Evolutionary conservation across 2,329 filamentous ascomycete species (phyloP), one percentile per base, ranked within the genome.

Genomic region (Hirsutella thompsonii): DNA sequence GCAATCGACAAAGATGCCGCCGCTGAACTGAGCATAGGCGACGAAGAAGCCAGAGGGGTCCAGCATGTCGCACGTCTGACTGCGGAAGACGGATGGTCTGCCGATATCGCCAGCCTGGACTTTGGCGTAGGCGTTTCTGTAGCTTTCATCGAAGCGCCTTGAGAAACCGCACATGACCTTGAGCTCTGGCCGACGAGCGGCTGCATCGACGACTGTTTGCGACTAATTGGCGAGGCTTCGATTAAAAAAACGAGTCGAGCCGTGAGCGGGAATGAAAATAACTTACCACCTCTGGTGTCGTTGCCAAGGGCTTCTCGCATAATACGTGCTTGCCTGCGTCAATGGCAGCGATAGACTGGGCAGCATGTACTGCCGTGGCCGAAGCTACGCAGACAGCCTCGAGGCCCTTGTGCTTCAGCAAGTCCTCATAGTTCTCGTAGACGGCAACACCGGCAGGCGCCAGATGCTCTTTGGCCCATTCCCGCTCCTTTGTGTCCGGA

Each of bases 1-100:
- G 60, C 74, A 79, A 61, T 83, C 79, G 38, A 83, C 79, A 49
- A 83, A 83, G 53, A 82, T 80, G n/a, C 78, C 78, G 36, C 79
- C 78, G 2, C 66, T 72, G 59, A 72, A 77, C 45, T 76, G 63
- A 5, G 79, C 75, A 55, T 82, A 83, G 19, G 69, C 66, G 37
- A 83, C 76, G 55, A 81, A 83, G 64, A 81, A 83, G 36, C 78
- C 78, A 0, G 67, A 68, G 0, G 76, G 73, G 44, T 81, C 76
- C 42, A 74, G 68, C 54, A 76, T 79, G 59, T 83, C 78, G 58
- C 76, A 81, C 0, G 78, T 83, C 57, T 83, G 79, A 36, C 68
- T 74, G 47, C 77, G 74, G 49, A 83, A 65, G 35, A 83, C 65
- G 8, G 70, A 68, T 2, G 76, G 72, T 0, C 68, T 63, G 5